Evolutionary conservation across 805 yeast genomes (phyloP), one percentile per base, ranked within the genome.

Genomic region (Pichia cephalocereana): DNA sequence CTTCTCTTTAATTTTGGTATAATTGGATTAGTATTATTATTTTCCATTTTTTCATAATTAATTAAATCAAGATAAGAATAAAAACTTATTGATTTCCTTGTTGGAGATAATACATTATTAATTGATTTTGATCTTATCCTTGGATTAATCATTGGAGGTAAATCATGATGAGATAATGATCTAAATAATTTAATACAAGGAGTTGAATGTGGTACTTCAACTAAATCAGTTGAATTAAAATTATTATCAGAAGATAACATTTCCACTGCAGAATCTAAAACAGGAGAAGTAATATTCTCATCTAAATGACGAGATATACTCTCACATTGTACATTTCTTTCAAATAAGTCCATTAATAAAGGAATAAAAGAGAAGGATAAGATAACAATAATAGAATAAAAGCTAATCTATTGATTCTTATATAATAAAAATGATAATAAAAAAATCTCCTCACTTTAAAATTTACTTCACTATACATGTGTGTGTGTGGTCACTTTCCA

Each of bases 231-330:
- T 47, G 76, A 74, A 54, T 84, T 83, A 51, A 88, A 73, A 57
- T 83, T 77, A 11, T 67, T 58, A 56, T 80, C 80, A 4, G 26
- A 23, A 14, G 81, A 76, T 40, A 80, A 71, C 37, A 85, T 69
- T 51, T 83, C 78, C 18, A 81, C 74, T 6, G 93, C 77, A 9
- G 95, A 87, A 57, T 86, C 95, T 55, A 87, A 69, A 8, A 86
- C 86, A 0, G 96, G 90, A 2, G 95, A 85, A 19, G 87, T 85
- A 55, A 66, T 77, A 63, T 88, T 85, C 62, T 86, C 86, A 56
- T 65, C 71, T 6, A 14, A 34, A 14, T 8, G 17, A 34, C 15
- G 37, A 34, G 15, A 34, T 3, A 8, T 6, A 14, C n/a, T 15
- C 10, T 37, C 39, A 6, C 23, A 9, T 14, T 37, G 39, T 8